Conservation (phyloP, 2,329 filamentous ascomycete genomes). For the Tolypocladium amazonense region DNA sequence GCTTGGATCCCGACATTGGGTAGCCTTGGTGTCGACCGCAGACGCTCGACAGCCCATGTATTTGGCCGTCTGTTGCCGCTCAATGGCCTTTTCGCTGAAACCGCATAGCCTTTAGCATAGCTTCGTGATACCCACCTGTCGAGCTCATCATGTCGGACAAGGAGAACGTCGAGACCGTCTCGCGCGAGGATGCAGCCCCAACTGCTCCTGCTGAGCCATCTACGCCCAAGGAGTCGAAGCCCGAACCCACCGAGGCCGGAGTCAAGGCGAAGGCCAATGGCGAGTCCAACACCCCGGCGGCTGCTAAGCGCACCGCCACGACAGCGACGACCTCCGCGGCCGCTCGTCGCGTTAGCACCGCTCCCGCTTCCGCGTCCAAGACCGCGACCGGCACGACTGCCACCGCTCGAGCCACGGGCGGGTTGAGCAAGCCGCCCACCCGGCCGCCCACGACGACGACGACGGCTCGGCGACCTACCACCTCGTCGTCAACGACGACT, state of each 20-base stretch:
- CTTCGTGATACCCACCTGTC: not conserved
- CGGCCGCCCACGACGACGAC: conserved; percentile 29
- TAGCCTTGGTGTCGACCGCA: not conserved
- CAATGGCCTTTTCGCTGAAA: not conserved
- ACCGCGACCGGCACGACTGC: conserved; percentile 2
- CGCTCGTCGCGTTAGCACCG: conserved; percentile 20
- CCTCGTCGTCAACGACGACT: conserved; percentile 24
- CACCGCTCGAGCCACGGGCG: conserved; percentile 8
- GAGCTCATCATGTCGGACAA: conserved; percentile 34
- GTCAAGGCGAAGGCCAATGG: conserved; percentile 23
- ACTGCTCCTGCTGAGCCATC: conserved; percentile 11
- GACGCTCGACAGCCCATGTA: not conserved
- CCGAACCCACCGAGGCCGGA: conserved; percentile 20
- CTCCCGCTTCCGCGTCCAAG: conserved; percentile 15
- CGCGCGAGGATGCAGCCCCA: conserved; percentile 29
- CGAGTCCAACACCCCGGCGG: conserved; percentile 15
- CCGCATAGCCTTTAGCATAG: not conserved
- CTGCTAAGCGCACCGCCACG: conserved; percentile 25
- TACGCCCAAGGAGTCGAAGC: conserved; percentile 15
- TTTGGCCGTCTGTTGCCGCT: not conserved
- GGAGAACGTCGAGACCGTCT: conserved; percentile 33
- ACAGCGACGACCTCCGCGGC: conserved; percentile 17
- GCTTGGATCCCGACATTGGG: not conserved
- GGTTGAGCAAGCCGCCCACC: conserved; percentile 36
- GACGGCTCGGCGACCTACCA: conserved; percentile 19